phyloP scores from a whole-genome alignment of 768 basidiomycete species.

The Clathrus columnatus region DNA sequence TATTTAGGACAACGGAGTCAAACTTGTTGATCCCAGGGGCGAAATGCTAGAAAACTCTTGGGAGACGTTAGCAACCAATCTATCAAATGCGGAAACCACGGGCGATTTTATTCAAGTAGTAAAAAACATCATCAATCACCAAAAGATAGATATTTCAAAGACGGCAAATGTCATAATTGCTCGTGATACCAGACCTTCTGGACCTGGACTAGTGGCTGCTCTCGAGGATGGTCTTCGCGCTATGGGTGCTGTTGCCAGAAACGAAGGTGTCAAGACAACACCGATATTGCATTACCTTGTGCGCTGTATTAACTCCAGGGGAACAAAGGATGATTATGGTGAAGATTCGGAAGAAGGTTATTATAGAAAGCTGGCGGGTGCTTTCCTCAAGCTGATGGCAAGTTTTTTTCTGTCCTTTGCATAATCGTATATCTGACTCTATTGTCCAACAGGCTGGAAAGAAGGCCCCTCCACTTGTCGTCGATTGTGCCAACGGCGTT shows the following conservation, averaged over 20 bases:
- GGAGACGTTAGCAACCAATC: slow-evolving; percentile 78
- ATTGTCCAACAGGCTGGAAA: slow-evolving; percentile 44
- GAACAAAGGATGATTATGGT: slow-evolving; percentile 69
- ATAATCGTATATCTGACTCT: neutral
- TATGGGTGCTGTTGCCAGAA: slow-evolving; percentile 55
- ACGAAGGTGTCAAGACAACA: slow-evolving; percentile 85
- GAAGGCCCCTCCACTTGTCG: slow-evolving; percentile 49
- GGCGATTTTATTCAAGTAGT: slow-evolving; percentile 64
- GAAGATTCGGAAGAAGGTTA: slow-evolving; percentile 78
- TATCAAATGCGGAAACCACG: slow-evolving; percentile 77
- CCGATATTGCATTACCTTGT: slow-evolving; percentile 96
- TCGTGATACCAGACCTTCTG: slow-evolving; percentile 87
- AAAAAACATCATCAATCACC: slow-evolving; percentile 46
- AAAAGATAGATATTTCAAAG: slow-evolving; percentile 70
- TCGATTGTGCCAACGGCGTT: slow-evolving; percentile 99
- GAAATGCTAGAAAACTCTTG: slow-evolving; percentile 95
- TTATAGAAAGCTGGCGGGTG: slow-evolving; percentile 65
- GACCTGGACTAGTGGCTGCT: slow-evolving; percentile 62
- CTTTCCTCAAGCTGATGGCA: slow-evolving; percentile 85
- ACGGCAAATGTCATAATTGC: slow-evolving; percentile 85
- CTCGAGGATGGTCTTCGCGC: slow-evolving; percentile 77
- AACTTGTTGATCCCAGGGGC: slow-evolving; percentile 92
- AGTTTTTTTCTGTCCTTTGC: slow-evolving; percentile 21
- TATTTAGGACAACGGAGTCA: slow-evolving; percentile 91
- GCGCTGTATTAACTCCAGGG: slow-evolving; percentile 78